Evolutionary conservation across 441 rosid genomes (phyloP).

Genomic region (Eruca vesicaria): DNA sequence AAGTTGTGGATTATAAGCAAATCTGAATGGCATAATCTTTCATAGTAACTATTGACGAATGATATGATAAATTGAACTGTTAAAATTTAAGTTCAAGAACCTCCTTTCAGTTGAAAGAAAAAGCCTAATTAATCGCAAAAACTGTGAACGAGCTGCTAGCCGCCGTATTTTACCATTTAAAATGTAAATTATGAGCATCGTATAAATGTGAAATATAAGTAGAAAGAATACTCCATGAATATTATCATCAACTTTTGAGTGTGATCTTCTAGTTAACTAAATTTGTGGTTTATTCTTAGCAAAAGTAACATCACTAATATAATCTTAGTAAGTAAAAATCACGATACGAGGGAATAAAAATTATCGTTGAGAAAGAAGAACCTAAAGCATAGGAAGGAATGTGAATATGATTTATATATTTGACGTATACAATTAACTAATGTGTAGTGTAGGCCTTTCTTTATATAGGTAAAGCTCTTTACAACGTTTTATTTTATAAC

Average conservation of each 20-base stretch:
- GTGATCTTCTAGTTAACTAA: neutral
- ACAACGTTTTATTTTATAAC: constrained; percentile 37
- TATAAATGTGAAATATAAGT: too few relatives aligned
- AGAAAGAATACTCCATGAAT: too few relatives aligned
- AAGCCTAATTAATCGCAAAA: too few relatives aligned
- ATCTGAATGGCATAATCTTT: neutral
- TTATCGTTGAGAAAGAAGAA: neutral
- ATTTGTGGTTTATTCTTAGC: neutral
- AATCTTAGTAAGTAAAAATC: neutral
- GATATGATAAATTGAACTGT: neutral
- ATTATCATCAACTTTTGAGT: neutral
- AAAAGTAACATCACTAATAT: neutral
- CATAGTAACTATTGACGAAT: neutral
- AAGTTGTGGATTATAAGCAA: neutral
- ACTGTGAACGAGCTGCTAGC: too few relatives aligned
- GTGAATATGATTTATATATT: neutral
- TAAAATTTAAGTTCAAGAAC: too few relatives aligned
- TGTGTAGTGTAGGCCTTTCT: constrained; percentile 13
- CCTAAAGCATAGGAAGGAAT: neutral
- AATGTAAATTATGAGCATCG: too few relatives aligned
- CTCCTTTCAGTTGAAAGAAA: too few relatives aligned
- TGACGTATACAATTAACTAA: constrained; percentile 1
- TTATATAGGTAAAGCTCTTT: constrained; percentile 27
- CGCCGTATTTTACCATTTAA: too few relatives aligned
- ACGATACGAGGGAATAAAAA: neutral